A percentile compares a stretch with the other conserved stretches of the same genome.
These are phyloP conservation scores for Cryptococcus sp. DNA, from an alignment of 1,284 basidiomycete species.

Conservation along the genomic window DNA sequence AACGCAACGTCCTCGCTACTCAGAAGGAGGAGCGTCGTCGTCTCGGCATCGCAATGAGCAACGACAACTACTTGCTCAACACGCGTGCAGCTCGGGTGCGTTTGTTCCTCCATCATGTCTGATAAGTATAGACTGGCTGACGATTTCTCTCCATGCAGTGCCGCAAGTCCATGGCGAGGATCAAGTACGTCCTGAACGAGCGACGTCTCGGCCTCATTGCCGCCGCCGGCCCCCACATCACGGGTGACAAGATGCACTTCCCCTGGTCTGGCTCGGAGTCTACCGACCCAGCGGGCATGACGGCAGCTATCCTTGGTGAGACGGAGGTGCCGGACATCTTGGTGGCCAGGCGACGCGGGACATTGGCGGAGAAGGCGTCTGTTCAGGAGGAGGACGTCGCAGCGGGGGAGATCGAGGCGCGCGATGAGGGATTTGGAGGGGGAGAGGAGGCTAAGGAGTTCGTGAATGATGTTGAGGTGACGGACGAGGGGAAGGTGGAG, in stretches of 20 bases:
- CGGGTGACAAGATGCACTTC: background rate
- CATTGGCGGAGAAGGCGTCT: constrained; percentile 3
- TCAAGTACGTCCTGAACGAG: constrained; percentile 91
- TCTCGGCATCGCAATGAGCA: constrained; percentile 52
- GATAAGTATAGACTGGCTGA: background rate
- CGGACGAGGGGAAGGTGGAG: constrained; percentile 25
- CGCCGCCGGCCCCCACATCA: constrained; percentile 53
- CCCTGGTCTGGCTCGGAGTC: constrained; percentile 23
- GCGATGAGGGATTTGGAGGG: constrained; percentile 43
- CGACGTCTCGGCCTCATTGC: constrained; percentile 72
- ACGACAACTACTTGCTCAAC: constrained; percentile 36
- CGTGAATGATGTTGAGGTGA: constrained; percentile 31
- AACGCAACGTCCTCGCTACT: constrained; percentile 84
- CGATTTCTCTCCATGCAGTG: constrained; percentile 55
- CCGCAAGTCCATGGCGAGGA: constrained; percentile 93
- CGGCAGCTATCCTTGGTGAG: constrained; percentile 18
- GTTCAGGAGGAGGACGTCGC: constrained; percentile 21
- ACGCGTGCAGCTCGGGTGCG: constrained; percentile 39
- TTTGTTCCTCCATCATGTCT: constrained; percentile 1
- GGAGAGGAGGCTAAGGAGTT: constrained; percentile 40
- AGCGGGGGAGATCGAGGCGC: constrained; percentile 38
- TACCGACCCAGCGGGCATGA: constrained; percentile 23
- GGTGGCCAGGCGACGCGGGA: constrained; percentile 7
- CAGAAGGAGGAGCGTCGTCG: constrained; percentile 73
- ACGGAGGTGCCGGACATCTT: background rate